These are phyloP conservation scores for Apiospora saccharicola DNA, from an alignment of 2,329 filamentous ascomycete genomes.

Conservation along the genomic window DNA sequence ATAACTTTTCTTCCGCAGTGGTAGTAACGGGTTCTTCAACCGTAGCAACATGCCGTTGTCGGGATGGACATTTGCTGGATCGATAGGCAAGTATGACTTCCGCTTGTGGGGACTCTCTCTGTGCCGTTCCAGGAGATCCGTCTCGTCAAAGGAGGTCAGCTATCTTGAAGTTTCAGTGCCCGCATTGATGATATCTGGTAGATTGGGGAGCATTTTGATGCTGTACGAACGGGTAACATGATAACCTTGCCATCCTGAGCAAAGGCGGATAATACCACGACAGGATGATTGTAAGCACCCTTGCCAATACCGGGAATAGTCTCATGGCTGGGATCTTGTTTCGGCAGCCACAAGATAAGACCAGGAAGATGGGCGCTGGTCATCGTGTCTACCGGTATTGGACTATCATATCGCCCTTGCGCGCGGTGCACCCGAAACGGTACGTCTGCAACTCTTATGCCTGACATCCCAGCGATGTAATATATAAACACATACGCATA, in stretches of 20 bases:
- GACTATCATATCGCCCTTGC: not conserved
- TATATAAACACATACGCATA: not conserved
- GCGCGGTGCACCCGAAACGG: not conserved
- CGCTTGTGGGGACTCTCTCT: slow-evolving; percentile 1
- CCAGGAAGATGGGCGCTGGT: not conserved
- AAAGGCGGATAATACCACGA: not conserved
- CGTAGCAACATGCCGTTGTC: not conserved
- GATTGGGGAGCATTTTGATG: not conserved
- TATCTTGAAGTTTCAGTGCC: slow-evolving; percentile 2
- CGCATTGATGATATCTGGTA: not conserved
- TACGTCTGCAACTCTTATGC: not conserved
- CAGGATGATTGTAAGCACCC: slow-evolving; percentile 12
- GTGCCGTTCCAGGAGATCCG: not conserved
- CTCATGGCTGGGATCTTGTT: not conserved
- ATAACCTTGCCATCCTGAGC: not conserved
- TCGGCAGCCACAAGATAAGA: slow-evolving; percentile 10
- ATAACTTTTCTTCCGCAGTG: not conserved
- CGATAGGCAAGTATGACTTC: slow-evolving; percentile 1
- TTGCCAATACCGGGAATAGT: not conserved
- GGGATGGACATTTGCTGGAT: slow-evolving; percentile 3
- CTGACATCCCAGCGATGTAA: not conserved
- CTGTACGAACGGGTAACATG: slow-evolving; percentile 1
- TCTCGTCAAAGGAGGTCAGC: slow-evolving; percentile 5
- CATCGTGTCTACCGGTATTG: not conserved
- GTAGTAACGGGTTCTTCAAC: not conserved